Base-by-base conservation (phyloP, 2,329 filamentous ascomycete species). In the Fusarium newnesense region DNA sequence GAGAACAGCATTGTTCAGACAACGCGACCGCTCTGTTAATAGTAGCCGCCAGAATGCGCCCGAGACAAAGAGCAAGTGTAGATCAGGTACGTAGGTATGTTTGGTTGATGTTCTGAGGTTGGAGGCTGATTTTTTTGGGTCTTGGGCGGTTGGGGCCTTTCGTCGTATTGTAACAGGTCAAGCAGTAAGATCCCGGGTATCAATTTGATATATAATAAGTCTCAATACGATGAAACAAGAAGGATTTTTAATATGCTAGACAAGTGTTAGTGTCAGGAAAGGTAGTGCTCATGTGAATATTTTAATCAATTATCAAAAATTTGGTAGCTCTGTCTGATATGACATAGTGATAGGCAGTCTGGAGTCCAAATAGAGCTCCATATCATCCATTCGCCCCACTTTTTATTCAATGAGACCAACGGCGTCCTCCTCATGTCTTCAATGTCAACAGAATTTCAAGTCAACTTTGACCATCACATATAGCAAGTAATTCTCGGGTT, bases 1-100 rank as follows among this genome's bases (percentile, higher is more conserved):
- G 87, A 81, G 77, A 92, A 92, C 75, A 92, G 78, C 90, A 92
- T 92, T 62, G 76, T 64, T 74, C 54, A n/a, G 47, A 39, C 19
- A 19, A 24, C 44, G 69, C 44, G 62, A 67, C 37, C 57, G 60
- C 66, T 68, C 56, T 28, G 44, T 26, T 12, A 42, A 50, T 8
- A 7, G 28, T 16, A 59, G 26, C 47, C 57, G 52, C 26, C 24
- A 49, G 40, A 65, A 53, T 50, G 52, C 50, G 67, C 37, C 28
- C 36, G 56, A 37, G 24, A 61, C 32, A 28, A 47, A 58, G 32
- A 39, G 7, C 34, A n/a, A 58, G 21, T 19, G 60, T 49, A 46
- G 40, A 42, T 32, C 12, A 52, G 49, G 30, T 21, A 5, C n/a
- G 18, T 36, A 36, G 21, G 47, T 57, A 39, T 36, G 54, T 47